Percentiles rank a stretch among this genome's conserved stretches.
These are phyloP conservation scores for Polychytrium aggregatum DNA, from an alignment of 192 early-diverging fungal genomes.

Conservation along the genomic window DNA sequence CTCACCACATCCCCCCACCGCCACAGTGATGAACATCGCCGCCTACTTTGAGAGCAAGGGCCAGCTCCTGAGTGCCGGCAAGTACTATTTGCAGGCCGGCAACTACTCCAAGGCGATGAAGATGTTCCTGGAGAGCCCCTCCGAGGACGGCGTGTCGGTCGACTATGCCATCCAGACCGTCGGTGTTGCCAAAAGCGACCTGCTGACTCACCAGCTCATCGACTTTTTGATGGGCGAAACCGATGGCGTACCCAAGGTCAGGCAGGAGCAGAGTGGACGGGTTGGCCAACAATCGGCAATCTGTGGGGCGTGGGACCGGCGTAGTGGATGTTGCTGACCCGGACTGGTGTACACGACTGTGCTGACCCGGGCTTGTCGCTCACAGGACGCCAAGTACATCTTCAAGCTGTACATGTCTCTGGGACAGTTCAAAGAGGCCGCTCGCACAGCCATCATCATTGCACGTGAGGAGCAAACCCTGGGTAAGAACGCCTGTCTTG, in stretches of 20 bases:
- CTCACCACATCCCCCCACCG: too few species aligned
- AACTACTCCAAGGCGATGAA: constrained; percentile 31
- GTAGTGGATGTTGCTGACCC: not conserved
- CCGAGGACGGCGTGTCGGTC: constrained; percentile 15
- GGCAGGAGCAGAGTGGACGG: too few species aligned
- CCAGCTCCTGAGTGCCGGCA: constrained; percentile 30
- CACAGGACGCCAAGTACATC: constrained; percentile 44
- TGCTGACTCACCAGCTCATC: constrained; percentile 40
- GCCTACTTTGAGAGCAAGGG: constrained; percentile 32
- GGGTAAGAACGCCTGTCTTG: constrained; percentile 4
- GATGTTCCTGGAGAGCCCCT: constrained; percentile 29
- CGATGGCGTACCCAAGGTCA: constrained; percentile 43
- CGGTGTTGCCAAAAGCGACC: constrained; percentile 40
- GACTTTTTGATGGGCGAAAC: constrained; percentile 48
- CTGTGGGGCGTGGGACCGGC: not conserved
- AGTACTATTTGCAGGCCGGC: constrained; percentile 29
- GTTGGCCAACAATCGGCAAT: too few species aligned
- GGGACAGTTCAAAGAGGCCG: constrained; percentile 37
- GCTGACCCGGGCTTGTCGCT: too few species aligned
- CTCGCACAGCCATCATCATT: constrained; percentile 45
- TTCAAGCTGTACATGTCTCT: constrained; percentile 53
- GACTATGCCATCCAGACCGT: constrained; percentile 42
- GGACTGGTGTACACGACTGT: too few species aligned
- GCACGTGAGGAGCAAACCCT: constrained; percentile 44
- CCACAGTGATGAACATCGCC: constrained; percentile 30